Evolutionary conservation across 1,139 yeast genomes (phyloP), one percentile per base, ranked within the genome.

Genomic region (Blastobotrys serpentis): DNA sequence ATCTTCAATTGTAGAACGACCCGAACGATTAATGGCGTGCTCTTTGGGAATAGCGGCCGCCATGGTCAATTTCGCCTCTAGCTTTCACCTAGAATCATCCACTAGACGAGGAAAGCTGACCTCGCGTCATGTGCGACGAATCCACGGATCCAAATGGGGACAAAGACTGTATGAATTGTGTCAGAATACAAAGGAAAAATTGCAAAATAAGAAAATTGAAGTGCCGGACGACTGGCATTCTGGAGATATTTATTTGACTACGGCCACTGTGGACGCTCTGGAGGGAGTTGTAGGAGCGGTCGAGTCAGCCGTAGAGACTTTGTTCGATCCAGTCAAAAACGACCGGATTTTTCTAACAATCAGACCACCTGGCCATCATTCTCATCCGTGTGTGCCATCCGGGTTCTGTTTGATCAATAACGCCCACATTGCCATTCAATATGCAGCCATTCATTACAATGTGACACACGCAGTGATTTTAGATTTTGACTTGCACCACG

Each of bases 361-460:
- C 42, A 72, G 95, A 48, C 95, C 95, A 1, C 95, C 95, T 0
- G 96, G 96, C 1, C 96, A 87, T 62, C 96, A 87, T 64, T 84
- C 89, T n/a, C 95, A 86, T 59, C 85, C 89, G 0, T 80, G 85
- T 52, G 75, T 81, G 16, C 95, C 96, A 0, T 82, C 90, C 33
- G 96, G 96, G n/a, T 87, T 87, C 63, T 87, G 96, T 65, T 68
- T 87, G 44, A 72, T 87, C 50, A 87, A 87, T 67, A 87, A 87
- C 60, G 95, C 84, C 0, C 95, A 86, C 55, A 79, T 87, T 46
- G 90, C 86, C 2, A 80, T 86, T 32, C 94, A 86, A 61, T 87
- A 87, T 62, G 95, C 95, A 0, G 77, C 75, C 52, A 78, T 73
- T 46, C 67, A 71, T 11, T 78, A 84, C 59, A 81, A 75, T 2